Conservation (phyloP, 208 protist species). For the Tetramitus jugosus region DNA sequence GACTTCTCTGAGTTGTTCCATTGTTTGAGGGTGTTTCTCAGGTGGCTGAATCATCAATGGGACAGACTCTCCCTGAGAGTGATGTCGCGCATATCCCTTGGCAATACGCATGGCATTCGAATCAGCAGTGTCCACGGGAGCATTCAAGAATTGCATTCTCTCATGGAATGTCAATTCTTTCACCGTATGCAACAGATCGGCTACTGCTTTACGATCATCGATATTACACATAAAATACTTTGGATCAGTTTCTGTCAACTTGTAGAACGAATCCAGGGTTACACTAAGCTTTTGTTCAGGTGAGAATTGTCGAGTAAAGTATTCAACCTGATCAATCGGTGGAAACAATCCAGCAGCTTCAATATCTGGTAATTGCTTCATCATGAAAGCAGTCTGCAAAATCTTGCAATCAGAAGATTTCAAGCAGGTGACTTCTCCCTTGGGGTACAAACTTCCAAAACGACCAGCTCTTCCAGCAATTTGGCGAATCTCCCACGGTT, state of each 20-base stretch:
- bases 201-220: background rate
- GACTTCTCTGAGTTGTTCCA: conserved; percentile 29
- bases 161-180: background rate
- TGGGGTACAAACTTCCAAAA: background rate
- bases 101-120: background rate
- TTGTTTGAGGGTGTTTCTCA: background rate
- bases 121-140: background rate
- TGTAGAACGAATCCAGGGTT: background rate
- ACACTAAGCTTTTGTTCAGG: background rate
- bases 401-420: background rate
- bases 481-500: conserved; percentile 28
- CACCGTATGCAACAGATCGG: background rate
- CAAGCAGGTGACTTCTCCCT: conserved; percentile 18
- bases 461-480: conserved; percentile 47
- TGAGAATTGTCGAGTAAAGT: background rate
- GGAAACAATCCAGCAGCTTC: conserved; percentile 14
- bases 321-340: conserved; percentile 2
- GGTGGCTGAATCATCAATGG: background rate
- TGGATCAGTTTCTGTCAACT: background rate
- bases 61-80: background rate
- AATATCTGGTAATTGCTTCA: background rate
- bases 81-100: background rate
- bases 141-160: background rate
- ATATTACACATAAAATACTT: conserved; percentile 25
- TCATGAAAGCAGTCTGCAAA: background rate